Percentiles rank a stretch among this genome's conserved stretches.
Evolutionary conservation across 2,329 filamentous ascomycete genomes (phyloP).

Genomic region (Scleromitrula shiraiana): DNA sequence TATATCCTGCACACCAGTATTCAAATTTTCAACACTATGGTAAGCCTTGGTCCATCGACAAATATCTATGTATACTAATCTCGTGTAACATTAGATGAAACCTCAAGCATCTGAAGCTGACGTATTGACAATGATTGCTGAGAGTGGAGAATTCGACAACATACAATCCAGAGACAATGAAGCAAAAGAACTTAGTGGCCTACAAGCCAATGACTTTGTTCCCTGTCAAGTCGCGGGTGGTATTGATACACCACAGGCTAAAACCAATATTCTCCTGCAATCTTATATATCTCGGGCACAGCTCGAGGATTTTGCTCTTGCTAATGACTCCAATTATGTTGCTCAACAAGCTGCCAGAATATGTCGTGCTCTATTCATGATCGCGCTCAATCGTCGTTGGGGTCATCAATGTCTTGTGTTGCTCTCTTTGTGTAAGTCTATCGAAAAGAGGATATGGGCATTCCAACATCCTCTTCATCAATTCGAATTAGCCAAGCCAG

Average conservation of each 20-base stretch:
- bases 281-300: constrained; percentile 84
- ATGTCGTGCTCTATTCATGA: constrained; percentile 92
- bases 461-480: constrained; percentile 93
- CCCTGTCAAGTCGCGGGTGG: constrained; percentile 73
- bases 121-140: constrained; percentile 89
- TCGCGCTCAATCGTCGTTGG: constrained; percentile 90
- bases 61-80: not conserved
- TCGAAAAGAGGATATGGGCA: constrained; percentile 92
- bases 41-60: not conserved
- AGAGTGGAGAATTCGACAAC: constrained; percentile 97
- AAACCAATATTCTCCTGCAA: constrained; percentile 93
- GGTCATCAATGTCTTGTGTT: constrained; percentile 90
- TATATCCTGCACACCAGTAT: constrained; percentile 92
- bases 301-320: constrained; percentile 86
- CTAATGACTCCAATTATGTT: constrained; percentile 89
- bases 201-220: constrained; percentile 55
- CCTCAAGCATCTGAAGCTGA: constrained; percentile 82
- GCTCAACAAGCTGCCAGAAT: constrained; percentile 94
- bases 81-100: constrained; percentile 48
- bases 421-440: constrained; percentile 88
- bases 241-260: constrained; percentile 65
- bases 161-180: constrained; percentile 89
- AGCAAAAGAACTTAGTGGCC: constrained; percentile 70
- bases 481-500: constrained; percentile 79
- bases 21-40: constrained; percentile 88